A percentile compares a stretch with the other conserved stretches of the same genome.
These are phyloP conservation scores for Cupressus sempervirens DNA, from an alignment of 75 land plant genomes.

Conservation along the genomic window DNA sequence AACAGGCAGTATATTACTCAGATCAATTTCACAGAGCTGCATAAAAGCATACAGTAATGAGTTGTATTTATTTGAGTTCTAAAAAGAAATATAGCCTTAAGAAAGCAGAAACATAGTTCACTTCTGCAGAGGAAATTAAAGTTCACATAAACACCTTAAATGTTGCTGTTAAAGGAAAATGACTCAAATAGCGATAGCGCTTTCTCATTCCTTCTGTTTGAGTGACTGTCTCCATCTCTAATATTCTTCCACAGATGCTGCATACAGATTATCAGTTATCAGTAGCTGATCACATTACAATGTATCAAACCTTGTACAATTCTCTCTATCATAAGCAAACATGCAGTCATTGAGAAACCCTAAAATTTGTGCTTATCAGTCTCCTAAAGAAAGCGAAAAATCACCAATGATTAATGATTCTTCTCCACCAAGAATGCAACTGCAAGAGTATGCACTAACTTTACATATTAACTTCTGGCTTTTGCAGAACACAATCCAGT, in stretches of 20 bases:
- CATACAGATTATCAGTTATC: slow-evolving; percentile 2
- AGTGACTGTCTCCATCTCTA: slow-evolving; percentile 75
- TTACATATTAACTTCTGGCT: neutral
- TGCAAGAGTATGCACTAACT: neutral
- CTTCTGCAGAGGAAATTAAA: neutral
- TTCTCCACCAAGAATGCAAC: neutral
- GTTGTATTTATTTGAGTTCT: neutral
- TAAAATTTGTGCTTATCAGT: neutral
- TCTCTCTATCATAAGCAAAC: neutral
- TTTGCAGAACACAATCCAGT: neutral
- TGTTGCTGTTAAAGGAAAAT: slow-evolving; percentile 81
- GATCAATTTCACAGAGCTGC: slow-evolving; percentile 93
- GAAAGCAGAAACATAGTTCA: neutral
- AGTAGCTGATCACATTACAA: neutral
- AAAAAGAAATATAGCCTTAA: neutral
- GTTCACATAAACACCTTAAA: slow-evolving; percentile 53
- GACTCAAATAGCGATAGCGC: slow-evolving; percentile 90
- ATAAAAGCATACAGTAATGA: slow-evolving; percentile 5
- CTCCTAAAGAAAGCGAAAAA: neutral
- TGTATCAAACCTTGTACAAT: neutral
- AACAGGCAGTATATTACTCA: slow-evolving; percentile 60
- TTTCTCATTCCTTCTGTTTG: slow-evolving; percentile 81
- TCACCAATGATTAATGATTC: neutral
- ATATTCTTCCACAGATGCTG: slow-evolving; percentile 58
- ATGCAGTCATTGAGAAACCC: neutral